Evolutionary conservation across 2,329 filamentous ascomycete genomes (phyloP), one percentile per base, ranked within the genome.

Genomic region (Pseudocercospora musae): DNA sequence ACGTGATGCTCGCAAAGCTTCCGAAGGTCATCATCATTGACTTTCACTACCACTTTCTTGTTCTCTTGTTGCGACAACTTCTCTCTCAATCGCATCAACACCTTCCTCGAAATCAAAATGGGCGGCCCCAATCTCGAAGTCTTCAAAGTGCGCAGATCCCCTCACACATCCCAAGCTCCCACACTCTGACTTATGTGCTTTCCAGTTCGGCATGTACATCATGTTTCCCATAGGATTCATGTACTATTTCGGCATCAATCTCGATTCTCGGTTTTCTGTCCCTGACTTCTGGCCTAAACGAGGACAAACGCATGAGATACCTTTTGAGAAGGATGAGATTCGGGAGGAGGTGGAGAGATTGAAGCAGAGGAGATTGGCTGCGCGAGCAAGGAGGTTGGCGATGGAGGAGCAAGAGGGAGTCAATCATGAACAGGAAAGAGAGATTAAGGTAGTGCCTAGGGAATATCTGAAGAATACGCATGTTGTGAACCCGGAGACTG

Each of bases 191-290:
- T n/a, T n/a, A n/a, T n/a, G n/a, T n/a, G n/a, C n/a, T n/a, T n/a
- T n/a, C n/a, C n/a, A 97, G 94, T 99, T 99, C 78, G 93, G 94
- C 81, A 91, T 96, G 85, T 99, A 99, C 82, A 89, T 99, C 81
- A 89, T 97, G 85, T 99, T 99, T 80, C 95, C 95, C 18, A 98
- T 99, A 73, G 92, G 91, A 71, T 93, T 95, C 83, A 99, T 99
- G 95, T 98, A 96, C 84, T 99, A 99, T 82, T 99, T 98, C 78
- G 95, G 95, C 75, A 96, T 93, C 60, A 99, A 99, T 78, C 91
- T 99, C 75, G 95, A 99, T 79, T 85, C 89, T 69, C 89, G 92
- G 67, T 99, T 99, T 82, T 81, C 85, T 53, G 91, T 98, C 1
- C 88, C 90, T 21, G 90, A 89, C 62, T 99, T 99, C 83, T 99